Evolutionary conservation across 768 basidiomycete species (phyloP).

Genomic region (Leucocoprinus birnbaumii): DNA sequence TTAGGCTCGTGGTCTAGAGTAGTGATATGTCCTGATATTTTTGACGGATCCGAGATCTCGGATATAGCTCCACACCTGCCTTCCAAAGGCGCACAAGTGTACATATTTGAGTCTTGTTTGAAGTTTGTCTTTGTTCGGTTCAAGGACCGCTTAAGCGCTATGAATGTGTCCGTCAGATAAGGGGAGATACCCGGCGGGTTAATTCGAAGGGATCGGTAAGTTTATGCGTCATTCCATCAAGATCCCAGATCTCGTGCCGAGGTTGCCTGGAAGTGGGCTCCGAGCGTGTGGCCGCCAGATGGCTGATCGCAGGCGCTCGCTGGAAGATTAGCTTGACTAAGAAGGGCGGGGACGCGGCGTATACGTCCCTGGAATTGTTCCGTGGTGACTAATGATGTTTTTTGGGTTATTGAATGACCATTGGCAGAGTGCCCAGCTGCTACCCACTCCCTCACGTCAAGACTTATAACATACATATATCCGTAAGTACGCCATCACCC

Average conservation of each 20-base stretch:
- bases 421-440: neutral
- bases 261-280: neutral
- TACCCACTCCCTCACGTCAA: neutral
- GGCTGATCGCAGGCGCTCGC: neutral
- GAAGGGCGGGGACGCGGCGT: neutral
- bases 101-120: neutral
- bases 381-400: slow-evolving; percentile 8
- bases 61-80: slow-evolving; percentile 1
- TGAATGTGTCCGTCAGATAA: neutral
- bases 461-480: neutral
- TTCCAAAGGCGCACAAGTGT: neutral
- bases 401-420: neutral
- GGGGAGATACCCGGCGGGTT: neutral
- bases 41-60: neutral
- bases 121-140: neutral
- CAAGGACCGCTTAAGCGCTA: neutral
- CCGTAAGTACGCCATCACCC: neutral
- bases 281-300: neutral
- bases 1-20: neutral
- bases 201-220: neutral
- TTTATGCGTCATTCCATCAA: neutral
- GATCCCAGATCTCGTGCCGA: slow-evolving; percentile 2
- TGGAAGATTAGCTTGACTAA: slow-evolving; percentile 1
- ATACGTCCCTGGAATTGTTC: neutral
- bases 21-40: neutral